Evolutionary conservation across 148 eudicot genomes (phyloP).

Genomic region (Suaeda aralocaspica): DNA sequence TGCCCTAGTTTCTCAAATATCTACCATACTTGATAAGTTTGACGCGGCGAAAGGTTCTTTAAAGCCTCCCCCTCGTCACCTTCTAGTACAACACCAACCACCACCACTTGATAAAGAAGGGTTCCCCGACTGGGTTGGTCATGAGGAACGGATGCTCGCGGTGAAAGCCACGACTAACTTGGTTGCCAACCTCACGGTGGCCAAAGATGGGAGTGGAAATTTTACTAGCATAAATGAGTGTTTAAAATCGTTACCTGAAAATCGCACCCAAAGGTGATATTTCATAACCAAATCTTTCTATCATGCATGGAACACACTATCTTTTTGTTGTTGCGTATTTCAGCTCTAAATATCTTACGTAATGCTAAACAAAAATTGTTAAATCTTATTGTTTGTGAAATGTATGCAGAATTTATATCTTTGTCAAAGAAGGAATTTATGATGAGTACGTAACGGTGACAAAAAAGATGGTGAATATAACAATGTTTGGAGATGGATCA

Average conservation of each 20-base stretch:
- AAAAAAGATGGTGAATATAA: slow-evolving; percentile 67
- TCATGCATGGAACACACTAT: too few relatives aligned
- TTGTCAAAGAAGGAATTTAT: slow-evolving; percentile 65
- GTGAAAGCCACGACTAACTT: slow-evolving; percentile 29
- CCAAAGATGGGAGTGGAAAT: slow-evolving; percentile 86
- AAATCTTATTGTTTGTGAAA: neutral
- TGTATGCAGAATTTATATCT: slow-evolving; percentile 52
- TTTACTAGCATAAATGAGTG: slow-evolving; percentile 56
- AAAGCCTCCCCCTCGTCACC: slow-evolving; percentile 16
- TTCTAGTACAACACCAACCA: slow-evolving; percentile 5
- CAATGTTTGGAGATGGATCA: slow-evolving; percentile 91
- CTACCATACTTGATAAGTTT: slow-evolving; percentile 29
- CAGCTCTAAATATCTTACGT: too few relatives aligned
- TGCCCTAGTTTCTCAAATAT: slow-evolving; percentile 45
- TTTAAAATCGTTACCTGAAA: slow-evolving; percentile 45
- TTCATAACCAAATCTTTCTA: too few relatives aligned
- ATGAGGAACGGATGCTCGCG: slow-evolving; percentile 43
- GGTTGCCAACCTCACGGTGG: slow-evolving; percentile 51
- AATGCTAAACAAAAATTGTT: neutral
- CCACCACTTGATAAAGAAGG: slow-evolving; percentile 19
- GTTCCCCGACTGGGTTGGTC: slow-evolving; percentile 57
- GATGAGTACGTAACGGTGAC: slow-evolving; percentile 66
- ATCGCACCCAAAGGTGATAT: slow-evolving; percentile 45
- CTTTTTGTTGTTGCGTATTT: too few relatives aligned
- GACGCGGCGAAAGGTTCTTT: neutral